Evolutionary conservation across 345 rosid species (phyloP), one percentile per base, ranked within the genome.

Genomic region (Aurinia saxatilis): DNA sequence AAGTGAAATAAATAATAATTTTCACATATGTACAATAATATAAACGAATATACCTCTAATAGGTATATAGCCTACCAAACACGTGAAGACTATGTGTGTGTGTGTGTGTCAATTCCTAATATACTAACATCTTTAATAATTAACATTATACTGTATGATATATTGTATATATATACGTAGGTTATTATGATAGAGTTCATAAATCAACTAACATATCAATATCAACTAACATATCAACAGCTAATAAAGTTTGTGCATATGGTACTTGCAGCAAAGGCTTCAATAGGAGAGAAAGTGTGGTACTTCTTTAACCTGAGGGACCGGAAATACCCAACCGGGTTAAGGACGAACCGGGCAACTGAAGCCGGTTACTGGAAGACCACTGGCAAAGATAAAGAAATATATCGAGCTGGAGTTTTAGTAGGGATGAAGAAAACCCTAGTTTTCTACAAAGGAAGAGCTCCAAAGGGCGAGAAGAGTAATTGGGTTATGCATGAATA

Each of bases 341-440:
- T 80, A 81, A 82, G 91, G 66, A 86, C 97, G 0, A 90, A 90
- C 35, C 78, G 97, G 16, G 97, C 95, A 10, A 86, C 97, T 7
- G 84, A 76, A 13, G 72, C 95, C 6, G 97, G 97, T 1, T 86
- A 90, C 51, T 90, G 97, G 97, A 90, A 90, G 75, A 93, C 97
- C 0, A 86, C 97, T 0, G 95, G 97, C 0, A 90, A 86, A 60
- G 97, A 90, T 19, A 90, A 80, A 45, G 90, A 84, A 77, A 89
- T 89, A 29, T 81, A 60, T 77, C 78, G 44, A 64, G 89, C 81
- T 1, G 78, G 62, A 54, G 54, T 69, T 60, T 80, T 81, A 40
- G 82, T 90, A 25, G 97, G 97, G 40, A 90, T 90, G 95, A 90
- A 86, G 81, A 90, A 90, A 79, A 86, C 97, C 0, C 91, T 90